Base-by-base conservation (phyloP, 768 basidiomycete genomes). In the Lanmaoa pseudosensibilis region DNA sequence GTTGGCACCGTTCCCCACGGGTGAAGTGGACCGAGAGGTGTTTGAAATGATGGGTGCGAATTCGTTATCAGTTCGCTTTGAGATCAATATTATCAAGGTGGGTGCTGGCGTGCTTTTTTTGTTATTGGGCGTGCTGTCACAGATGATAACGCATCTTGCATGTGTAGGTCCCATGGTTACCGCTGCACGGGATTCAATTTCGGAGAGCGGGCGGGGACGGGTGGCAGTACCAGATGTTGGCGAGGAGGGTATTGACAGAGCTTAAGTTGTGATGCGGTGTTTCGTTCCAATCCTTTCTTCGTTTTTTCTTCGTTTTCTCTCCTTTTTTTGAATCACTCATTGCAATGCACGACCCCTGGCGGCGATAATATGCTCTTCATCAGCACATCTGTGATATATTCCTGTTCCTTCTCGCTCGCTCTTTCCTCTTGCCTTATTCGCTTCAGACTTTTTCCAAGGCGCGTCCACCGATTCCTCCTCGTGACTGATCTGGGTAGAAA, bases 171-270 rank as follows among this genome's bases (percentile, higher is more conserved):
- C 94, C 94, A 44, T 92, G 87, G 86, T 76, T 98, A 47, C 93
- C 94, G 3, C 74, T 98, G 19, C 91, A 98, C 72, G 95, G 96
- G 3, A 89, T 98, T 44, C 96, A 98, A 68, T 98, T 98, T 77
- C 85, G 96, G 46, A 81, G 96, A 58, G 83, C 87, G 1, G 83
- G 90, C 27, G 95, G 95, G 2, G 92, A 96, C 62, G 91, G 89
- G 0, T 98, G 94, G 94, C 94, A 97, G 73, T 98, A 98, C 73
- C 93, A 95, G 70, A 94, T 94, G 91, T 81, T 98, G 39, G 94
- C 92, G 23, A 81, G 91, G 62, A 81, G 91, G 56, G 92, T 94
- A 39, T 74, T 94, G 63, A 94, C 91, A 38, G 92, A 94, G 71
- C 80, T 94, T 69, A 93, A 93, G 74, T 75, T 94, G 78, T 93